Evolutionary conservation across 352 stramenopile species (phyloP), one percentile per base, ranked within the genome.

Genomic region (Globisporangium takayamanum): DNA sequence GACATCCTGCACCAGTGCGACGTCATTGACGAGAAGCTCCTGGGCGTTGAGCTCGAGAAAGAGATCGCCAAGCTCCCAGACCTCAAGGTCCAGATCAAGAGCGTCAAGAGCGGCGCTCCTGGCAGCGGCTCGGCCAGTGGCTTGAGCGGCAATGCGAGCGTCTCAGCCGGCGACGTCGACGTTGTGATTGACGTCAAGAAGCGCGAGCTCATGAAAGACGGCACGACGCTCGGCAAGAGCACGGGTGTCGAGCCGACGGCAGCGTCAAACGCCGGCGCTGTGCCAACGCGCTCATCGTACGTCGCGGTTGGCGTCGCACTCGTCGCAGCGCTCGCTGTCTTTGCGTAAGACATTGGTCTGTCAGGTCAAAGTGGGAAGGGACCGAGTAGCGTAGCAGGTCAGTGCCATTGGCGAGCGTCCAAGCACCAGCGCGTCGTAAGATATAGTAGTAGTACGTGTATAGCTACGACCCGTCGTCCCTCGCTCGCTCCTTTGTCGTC

Each of bases 121-220:
- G 22, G n/a, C 30, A 16, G 12, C 30, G 20, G 28, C 18, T 53
- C 33, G 1, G 8, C 50, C 4, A 63, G 28, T 1, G 57, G 33
- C 33, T 39, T 39, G 33, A 39, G 33, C 33, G 4, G 33, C 33
- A 39, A 39, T 11, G 33, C 33, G 4, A 39, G 33, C 10, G 33
- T 39, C 33, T 39, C 33, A 7, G 33, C 53, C 0, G 59, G 52
- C 20, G 57, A 57, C 33, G 62, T 78, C 11, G 70, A 78, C 52
- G 64, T 78, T 11, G 64, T 78, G 52, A 73, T 78, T 48, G 68
- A 76, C 47, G 70, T 78, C 26, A 78, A 78, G 57, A 75, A 73
- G 60, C 67, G 70, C 39, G 70, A 75, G 53, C 49, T 76, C 25
- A 73, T 78, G 67, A 73, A 74, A 42, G 37, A 57, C 28, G 53